Conservation (phyloP, 371 early-diverging fungal genomes). For the Lichtheimia corymbifera region DNA sequence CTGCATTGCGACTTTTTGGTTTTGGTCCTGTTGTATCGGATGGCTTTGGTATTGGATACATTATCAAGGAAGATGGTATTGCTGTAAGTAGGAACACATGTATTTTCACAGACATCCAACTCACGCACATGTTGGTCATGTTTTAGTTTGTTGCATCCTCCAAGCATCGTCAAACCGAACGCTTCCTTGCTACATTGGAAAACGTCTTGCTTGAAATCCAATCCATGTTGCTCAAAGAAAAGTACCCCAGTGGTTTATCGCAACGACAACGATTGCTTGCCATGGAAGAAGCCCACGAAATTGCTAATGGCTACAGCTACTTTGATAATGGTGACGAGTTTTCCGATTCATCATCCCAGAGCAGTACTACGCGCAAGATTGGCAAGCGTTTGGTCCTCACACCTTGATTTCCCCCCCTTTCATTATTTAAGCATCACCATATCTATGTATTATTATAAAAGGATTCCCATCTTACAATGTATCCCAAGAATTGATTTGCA, state of each 20-base stretch:
- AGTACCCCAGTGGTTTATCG: slow-evolving; percentile 46
- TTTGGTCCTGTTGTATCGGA: slow-evolving; percentile 93
- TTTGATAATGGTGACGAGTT: slow-evolving; percentile 51
- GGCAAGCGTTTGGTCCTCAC: slow-evolving; percentile 42
- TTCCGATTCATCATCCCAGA: slow-evolving; percentile 12
- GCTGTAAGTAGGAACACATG: slow-evolving; percentile 6
- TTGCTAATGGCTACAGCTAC: slow-evolving; percentile 50
- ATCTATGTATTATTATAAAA: too few relatives aligned
- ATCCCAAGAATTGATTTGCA: too few relatives aligned
- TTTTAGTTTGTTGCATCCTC: slow-evolving; percentile 49
- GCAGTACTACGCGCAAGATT: slow-evolving; percentile 26
- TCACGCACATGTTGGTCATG: slow-evolving; percentile 5
- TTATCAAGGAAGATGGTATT: slow-evolving; percentile 75
- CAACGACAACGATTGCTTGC: slow-evolving; percentile 43
- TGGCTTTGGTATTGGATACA: slow-evolving; percentile 90
- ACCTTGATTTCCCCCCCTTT: not conserved
- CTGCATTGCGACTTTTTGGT: slow-evolving; percentile 83
- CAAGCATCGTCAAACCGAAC: slow-evolving; percentile 59
- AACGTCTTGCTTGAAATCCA: slow-evolving; percentile 46
- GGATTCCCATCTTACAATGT: too few relatives aligned
- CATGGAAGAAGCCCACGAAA: slow-evolving; percentile 39
- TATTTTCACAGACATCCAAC: too few relatives aligned
- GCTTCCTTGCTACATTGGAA: slow-evolving; percentile 48
- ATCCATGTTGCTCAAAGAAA: slow-evolving; percentile 43
- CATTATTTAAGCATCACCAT: not conserved